Percentiles rank a stretch among this genome's conserved stretches.
These are phyloP conservation scores for Cicer chorassanicum DNA, from an alignment of 306 rosid genomes.

Conservation along the genomic window DNA sequence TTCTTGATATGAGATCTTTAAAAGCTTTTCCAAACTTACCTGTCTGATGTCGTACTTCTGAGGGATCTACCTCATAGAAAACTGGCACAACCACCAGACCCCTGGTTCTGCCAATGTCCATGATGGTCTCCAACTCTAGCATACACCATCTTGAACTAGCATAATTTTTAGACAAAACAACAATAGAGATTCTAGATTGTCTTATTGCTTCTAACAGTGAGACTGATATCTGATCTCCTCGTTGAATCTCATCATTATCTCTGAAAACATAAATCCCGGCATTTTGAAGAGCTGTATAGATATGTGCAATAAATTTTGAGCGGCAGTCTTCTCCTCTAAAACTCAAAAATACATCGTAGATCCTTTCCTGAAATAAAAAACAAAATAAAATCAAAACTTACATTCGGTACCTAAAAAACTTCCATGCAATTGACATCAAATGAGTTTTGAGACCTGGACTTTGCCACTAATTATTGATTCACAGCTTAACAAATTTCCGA, in stretches of 20 bases:
- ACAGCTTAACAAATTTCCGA: neutral
- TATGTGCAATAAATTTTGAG: neutral
- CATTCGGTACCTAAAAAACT: neutral
- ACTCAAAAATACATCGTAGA: constrained; percentile 2
- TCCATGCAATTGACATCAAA: neutral
- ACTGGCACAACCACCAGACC: neutral
- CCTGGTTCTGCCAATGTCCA: neutral
- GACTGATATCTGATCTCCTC: neutral
- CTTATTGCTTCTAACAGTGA: neutral
- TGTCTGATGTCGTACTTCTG: neutral
- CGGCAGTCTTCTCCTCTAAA: neutral
- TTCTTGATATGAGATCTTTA: neutral
- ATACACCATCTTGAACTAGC: constrained; percentile 15
- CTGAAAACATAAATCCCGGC: neutral
- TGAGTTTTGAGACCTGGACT: neutral
- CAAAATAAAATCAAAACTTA: neutral
- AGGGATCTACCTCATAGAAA: constrained; percentile 10
- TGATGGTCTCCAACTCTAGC: neutral
- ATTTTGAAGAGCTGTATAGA: constrained; percentile 6
- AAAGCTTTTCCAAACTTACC: constrained; percentile 1
- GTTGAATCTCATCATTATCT: neutral
- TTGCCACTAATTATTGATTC: neutral
- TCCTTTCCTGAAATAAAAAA: neutral
- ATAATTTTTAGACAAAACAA: neutral
- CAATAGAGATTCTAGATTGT: neutral